Evolutionary conservation across 306 rosid species (phyloP), one percentile per base, ranked within the genome.

Genomic region (Ormosia semicastrata): DNA sequence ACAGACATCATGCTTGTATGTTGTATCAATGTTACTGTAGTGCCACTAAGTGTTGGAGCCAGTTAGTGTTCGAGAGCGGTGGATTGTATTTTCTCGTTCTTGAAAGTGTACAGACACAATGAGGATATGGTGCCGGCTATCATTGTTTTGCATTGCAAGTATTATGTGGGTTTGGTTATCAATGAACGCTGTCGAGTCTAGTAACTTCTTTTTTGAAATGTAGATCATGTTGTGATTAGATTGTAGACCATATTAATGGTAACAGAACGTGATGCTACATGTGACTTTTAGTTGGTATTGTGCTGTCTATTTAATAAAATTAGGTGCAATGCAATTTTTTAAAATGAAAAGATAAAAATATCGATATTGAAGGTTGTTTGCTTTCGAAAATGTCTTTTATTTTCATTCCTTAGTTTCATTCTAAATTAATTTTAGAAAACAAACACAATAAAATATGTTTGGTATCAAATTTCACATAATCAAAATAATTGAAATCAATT

Each of bases 1-100:
- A 37, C 49, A 50, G 47, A 7, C 62, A 37, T 34, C 72, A 49
- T 70, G 67, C 36, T 24, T 24, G 24, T 24, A 24, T 24, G 24
- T 70, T 70, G 37, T 63, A 15, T 68, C 76, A 33, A 50, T 76
- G 44, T 77, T 68, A 77, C 66, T 41, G 52, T 62, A 57, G 47
- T 56, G 64, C 47, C 72, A 58, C 65, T 14, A 37, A 12, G 54
- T 5, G 32, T 58, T 34, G 70, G 71, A 77, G 72, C 77, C 8
- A 46, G 0, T 1, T 24, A 24, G 24, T 24, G 1, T 24, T 24
- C 0, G 24, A 24, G 24, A 0, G 24, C 24, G 33, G 36, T 57
- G 71, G 65, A 57, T 66, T 49, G 39, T 29, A 3, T 37, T 76
- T 24, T 24, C 24, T 68, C 72, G 52, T 72, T 59, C 56, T 54